These are phyloP conservation scores for Lichtheimia corymbifera DNA, from an alignment of 371 early-diverging fungal species.

Conservation along the genomic window DNA sequence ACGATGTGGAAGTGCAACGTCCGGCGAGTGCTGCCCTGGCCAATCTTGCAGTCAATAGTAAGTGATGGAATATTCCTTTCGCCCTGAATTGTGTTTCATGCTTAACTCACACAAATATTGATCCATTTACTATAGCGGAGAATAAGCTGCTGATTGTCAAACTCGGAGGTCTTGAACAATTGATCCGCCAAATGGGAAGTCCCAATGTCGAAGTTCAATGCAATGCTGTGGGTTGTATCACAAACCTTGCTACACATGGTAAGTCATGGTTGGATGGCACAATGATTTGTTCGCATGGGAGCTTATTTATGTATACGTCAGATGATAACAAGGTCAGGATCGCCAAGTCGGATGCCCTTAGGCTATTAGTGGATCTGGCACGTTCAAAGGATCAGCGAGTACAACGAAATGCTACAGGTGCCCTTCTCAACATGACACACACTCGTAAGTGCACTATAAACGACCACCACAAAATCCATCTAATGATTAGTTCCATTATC, in stretches of 20 bases:
- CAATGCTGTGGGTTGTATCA: conserved; percentile 95
- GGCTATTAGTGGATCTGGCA: conserved; percentile 77
- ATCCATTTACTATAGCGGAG: conserved; percentile 49
- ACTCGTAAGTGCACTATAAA: conserved; percentile 44
- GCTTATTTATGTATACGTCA: conserved; percentile 12
- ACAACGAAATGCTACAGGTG: conserved; percentile 92
- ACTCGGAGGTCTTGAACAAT: conserved; percentile 84
- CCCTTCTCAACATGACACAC: conserved; percentile 94
- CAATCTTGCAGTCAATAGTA: conserved; percentile 88
- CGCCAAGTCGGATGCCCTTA: conserved; percentile 82
- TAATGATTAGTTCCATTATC: neutral
- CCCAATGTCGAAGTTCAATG: conserved; percentile 90
- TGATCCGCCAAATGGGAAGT: conserved; percentile 86
- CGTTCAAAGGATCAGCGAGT: conserved; percentile 88
- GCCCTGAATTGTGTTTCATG: too few species aligned
- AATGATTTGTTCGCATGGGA: too few species aligned
- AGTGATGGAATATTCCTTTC: conserved; percentile 13
- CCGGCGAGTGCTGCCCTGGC: conserved; percentile 90
- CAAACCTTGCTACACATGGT: conserved; percentile 90
- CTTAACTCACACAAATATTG: too few species aligned
- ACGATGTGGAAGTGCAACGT: conserved; percentile 87
- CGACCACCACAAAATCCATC: too few species aligned
- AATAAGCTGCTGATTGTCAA: conserved; percentile 87
- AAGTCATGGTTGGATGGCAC: conserved; percentile 7
- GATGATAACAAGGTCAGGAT: conserved; percentile 91